These are phyloP conservation scores for Pichia cactophila DNA, from an alignment of 1,139 yeast species.

Conservation along the genomic window DNA sequence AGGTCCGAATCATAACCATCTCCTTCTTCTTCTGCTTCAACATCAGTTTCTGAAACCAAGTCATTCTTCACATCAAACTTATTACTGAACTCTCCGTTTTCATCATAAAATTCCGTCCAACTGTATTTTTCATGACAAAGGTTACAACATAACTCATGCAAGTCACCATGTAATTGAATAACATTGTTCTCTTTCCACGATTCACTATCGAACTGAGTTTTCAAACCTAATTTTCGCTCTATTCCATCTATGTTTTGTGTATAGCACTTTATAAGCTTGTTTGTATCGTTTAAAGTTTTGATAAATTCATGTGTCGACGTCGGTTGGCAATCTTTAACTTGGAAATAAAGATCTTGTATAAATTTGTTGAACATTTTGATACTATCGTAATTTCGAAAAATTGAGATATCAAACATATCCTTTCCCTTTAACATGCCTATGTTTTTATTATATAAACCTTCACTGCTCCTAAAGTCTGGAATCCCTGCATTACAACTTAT, in stretches of 20 bases:
- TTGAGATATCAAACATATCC: slow-evolving; percentile 79
- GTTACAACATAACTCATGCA: slow-evolving; percentile 46
- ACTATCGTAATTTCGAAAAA: slow-evolving; percentile 63
- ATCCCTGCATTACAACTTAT: slow-evolving; percentile 95
- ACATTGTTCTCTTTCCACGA: slow-evolving; percentile 66
- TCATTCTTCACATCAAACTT: neutral
- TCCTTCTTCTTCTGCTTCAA: slow-evolving; percentile 1
- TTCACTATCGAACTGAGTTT: slow-evolving; percentile 21
- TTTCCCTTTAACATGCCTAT: slow-evolving; percentile 55
- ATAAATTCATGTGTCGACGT: slow-evolving; percentile 82
- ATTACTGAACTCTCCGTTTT: slow-evolving; percentile 47
- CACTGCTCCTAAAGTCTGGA: slow-evolving; percentile 83
- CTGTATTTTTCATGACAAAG: slow-evolving; percentile 47
- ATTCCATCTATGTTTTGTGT: slow-evolving; percentile 76
- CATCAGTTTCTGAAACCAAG: neutral
- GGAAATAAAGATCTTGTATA: slow-evolving; percentile 59
- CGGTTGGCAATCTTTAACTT: slow-evolving; percentile 60
- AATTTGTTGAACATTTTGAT: slow-evolving; percentile 68
- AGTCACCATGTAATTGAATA: slow-evolving; percentile 85
- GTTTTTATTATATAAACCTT: slow-evolving; percentile 75
- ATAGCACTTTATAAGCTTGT: slow-evolving; percentile 72
- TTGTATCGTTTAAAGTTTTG: slow-evolving; percentile 52
- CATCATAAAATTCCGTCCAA: slow-evolving; percentile 79
- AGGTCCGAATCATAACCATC: slow-evolving; percentile 5
- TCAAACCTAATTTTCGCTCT: slow-evolving; percentile 35